Conservation (phyloP, 108 stramenopile genomes). For the Nitzschia inconspicua region DNA sequence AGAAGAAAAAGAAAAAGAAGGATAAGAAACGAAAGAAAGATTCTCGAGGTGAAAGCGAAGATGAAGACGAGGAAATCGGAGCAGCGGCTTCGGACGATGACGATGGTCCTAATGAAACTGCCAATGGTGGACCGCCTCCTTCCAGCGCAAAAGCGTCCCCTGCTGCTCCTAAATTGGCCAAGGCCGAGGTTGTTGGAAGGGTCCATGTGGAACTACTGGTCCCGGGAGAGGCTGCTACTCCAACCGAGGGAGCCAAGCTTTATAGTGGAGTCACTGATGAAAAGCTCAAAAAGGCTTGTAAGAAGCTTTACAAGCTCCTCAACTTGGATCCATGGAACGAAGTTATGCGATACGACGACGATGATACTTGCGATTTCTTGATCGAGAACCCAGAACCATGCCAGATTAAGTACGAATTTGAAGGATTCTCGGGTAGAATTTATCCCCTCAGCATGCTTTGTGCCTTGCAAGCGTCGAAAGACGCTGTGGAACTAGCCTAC, state of each 20-base stretch:
- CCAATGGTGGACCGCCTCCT: background rate
- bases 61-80: background rate
- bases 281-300: conserved; percentile 14
- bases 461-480: conserved; percentile 35
- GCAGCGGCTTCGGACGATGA: background rate
- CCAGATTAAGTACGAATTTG: conserved; percentile 29
- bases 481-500: conserved; percentile 34
- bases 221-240: conserved; percentile 13
- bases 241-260: conserved; percentile 25
- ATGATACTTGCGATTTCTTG: conserved; percentile 32
- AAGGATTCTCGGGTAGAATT: conserved; percentile 29
- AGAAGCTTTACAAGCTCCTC: conserved; percentile 28
- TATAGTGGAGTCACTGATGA: conserved; percentile 27
- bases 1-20: conserved; percentile 11
- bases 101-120: background rate
- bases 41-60: background rate
- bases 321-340: conserved; percentile 43
- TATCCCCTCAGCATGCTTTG: conserved; percentile 42
- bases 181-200: background rate
- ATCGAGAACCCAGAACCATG: conserved; percentile 36
- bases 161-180: background rate
- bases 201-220: conserved; percentile 22
- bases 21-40: conserved; percentile 26
- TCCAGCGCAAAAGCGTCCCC: background rate
- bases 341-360: conserved; percentile 27